Evolutionary conservation across 495 filamentous ascomycete species (phyloP).

Genomic region (Podospora anserina): DNA sequence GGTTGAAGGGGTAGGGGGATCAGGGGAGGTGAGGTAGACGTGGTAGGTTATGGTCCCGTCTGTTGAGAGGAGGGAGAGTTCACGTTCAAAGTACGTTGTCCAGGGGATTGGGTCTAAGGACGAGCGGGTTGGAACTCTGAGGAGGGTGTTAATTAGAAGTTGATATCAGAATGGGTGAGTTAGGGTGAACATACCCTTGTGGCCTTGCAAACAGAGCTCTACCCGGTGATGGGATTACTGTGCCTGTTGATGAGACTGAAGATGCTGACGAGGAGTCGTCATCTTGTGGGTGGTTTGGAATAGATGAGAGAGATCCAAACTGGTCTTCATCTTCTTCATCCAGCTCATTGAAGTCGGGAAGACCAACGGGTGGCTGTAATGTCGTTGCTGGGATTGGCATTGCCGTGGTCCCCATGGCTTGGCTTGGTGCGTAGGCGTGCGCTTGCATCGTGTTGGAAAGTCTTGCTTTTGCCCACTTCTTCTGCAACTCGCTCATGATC

Average conservation of each 20-base stretch:
- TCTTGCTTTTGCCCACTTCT: constrained; percentile 77
- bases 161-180: neutral
- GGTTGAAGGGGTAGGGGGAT: constrained; percentile 71
- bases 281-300: constrained; percentile 48
- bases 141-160: constrained; percentile 24
- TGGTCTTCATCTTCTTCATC: constrained; percentile 46
- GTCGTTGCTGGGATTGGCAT: neutral
- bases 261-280: constrained; percentile 74
- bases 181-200: constrained; percentile 49
- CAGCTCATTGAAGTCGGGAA: constrained; percentile 51
- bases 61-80: constrained; percentile 61
- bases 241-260: constrained; percentile 83
- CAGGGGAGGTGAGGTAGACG: constrained; percentile 75
- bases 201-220: constrained; percentile 70
- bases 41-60: constrained; percentile 59
- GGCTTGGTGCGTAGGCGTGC: neutral
- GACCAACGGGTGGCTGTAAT: constrained; percentile 14
- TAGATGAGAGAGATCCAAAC: constrained; percentile 24
- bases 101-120: constrained; percentile 63
- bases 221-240: constrained; percentile 74
- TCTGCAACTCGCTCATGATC: constrained; percentile 82
- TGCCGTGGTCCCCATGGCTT: constrained; percentile 8
- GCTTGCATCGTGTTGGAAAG: constrained; percentile 43
- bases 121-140: constrained; percentile 36
- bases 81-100: constrained; percentile 85